Percentiles rank a stretch among this genome's conserved stretches.
Evolutionary conservation across 192 early-diverging fungal genomes (phyloP).

Genomic region (Glomus cerebriforme): DNA sequence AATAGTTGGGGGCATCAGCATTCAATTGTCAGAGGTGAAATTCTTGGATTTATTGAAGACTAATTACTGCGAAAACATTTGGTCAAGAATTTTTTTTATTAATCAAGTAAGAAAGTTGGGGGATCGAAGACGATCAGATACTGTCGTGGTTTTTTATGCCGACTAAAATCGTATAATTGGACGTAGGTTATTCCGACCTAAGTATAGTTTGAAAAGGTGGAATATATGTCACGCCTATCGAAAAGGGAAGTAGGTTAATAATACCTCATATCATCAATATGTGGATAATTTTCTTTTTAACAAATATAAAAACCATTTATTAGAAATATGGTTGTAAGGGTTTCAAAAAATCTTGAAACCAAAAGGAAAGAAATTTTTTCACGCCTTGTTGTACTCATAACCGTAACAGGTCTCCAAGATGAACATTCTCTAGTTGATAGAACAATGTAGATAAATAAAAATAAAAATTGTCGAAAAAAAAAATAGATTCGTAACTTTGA

Average conservation of each 20-base stretch:
- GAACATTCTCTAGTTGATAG: slow-evolving; percentile 62
- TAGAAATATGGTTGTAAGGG: too few relatives aligned
- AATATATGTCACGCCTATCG: too few relatives aligned
- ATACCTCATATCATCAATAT: too few relatives aligned
- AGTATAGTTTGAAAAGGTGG: too few relatives aligned
- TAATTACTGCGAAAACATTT: slow-evolving; percentile 79
- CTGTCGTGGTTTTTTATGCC: slow-evolving; percentile 76
- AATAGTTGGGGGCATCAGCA: slow-evolving; percentile 82
- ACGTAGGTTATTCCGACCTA: too few relatives aligned
- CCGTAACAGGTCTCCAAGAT: slow-evolving; percentile 78
- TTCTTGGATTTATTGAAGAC: slow-evolving; percentile 83
- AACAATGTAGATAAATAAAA: slow-evolving; percentile 84
- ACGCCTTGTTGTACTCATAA: slow-evolving; percentile 47
- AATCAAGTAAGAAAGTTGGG: slow-evolving; percentile 76
- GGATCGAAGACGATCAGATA: slow-evolving; percentile 78
- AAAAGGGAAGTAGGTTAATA: too few relatives aligned
- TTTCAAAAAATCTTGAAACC: too few relatives aligned
- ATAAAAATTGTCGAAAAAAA: slow-evolving; percentile 62
- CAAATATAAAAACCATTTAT: too few relatives aligned
- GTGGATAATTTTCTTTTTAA: too few relatives aligned
- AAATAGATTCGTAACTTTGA: too few relatives aligned
- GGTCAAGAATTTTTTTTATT: slow-evolving; percentile 62
- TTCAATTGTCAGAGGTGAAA: slow-evolving; percentile 82
- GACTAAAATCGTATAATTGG: slow-evolving; percentile 54
- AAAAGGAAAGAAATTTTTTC: too few relatives aligned